Base-by-base conservation (phyloP, 768 basidiomycete genomes). In the Neoboletus magnificus region DNA sequence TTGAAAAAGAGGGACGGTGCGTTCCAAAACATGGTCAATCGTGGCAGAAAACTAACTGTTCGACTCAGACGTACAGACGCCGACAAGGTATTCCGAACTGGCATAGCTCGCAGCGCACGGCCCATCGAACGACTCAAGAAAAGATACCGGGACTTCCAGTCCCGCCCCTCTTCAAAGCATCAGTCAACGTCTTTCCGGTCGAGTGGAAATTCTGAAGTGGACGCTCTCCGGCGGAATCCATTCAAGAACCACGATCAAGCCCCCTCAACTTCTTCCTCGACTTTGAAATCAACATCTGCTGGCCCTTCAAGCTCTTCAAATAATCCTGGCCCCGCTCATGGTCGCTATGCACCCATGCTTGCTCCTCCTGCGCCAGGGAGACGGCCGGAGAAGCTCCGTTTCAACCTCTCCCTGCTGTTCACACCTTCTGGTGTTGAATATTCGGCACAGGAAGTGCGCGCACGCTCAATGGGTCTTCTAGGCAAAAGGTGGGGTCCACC, bases 401-500 rank as follows among this genome's bases (percentile, higher is more conserved):
- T 91, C 68, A 79, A 89, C 57, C 75, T 92, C 37, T 75, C 80
- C 1, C 69, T 91, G 18, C 72, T 93, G 15, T 89, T 86, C 63
- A 91, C 86, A n/a, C 82, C 83, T 32, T 85, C 89, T 48, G 80
- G 84, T 2, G 77, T 82, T 1, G 94, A 98, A 69, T 96, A 89
- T 72, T 87, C 90, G 63, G 84, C 87, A 23, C 85, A 90, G 65
- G 95, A 93, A 77, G 86, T 85, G 35, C 79, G 91, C 11, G 89
- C 91, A 2, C 82, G 84, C 18, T 86, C 86, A 10, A 87, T 91
- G 78, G 91, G 91, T 29, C 80, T 93, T 15, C 75, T 90, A 10
- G 87, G 87, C 20, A 93, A 92, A 77, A 89, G 87, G 69, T 93
- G 91, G 91, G 84, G 85, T 4, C 82, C 84, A 1, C 85, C 86